Evolutionary conservation across 2,329 filamentous ascomycete genomes (phyloP), one percentile per base, ranked within the genome.

Genomic region (Penicillium glabrum): DNA sequence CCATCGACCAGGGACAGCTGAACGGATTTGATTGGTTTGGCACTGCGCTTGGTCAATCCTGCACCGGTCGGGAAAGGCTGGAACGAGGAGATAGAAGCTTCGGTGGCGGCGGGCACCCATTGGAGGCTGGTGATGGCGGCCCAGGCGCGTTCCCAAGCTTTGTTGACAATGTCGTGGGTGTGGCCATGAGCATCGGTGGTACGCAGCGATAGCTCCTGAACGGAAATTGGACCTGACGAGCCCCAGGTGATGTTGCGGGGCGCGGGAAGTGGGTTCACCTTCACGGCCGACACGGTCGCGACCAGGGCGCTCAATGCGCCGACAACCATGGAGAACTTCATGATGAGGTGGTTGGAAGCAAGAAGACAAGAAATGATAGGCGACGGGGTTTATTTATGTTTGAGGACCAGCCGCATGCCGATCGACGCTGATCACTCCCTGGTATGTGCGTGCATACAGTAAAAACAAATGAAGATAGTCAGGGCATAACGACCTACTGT

Each of bases 171-270:
- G 6, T 71, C 53, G 31, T 75, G 41, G 2, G 48, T 44, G 29
- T 65, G 57, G 8, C 48, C 16, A 13, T 62, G 63, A 26, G 64
- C 69, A 46, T 73, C 56, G 8, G 73, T 62, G 16, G 72, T 72
- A 24, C 72, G 75, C 47, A 82, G 69, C 3, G 66, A 61, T 21
- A 83, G 67, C 33, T 69, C 57, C 14, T 68, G 64, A 19, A 84
- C 69, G 27, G 71, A 62, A 59, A 78, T 78, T 33, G 81, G 76
- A n/a, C 81, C 82, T 3, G 79, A 78, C 14, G 72, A 72, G 16
- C 80, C 81, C 82, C 82, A 84, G 52, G 75, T 77, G 63, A 84
- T 83, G 56, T 75, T 76, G 53, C 76, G 75, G 7, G 82, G 82
- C 46, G 81, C 82, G 47, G 82, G 82, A 43, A 84, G 76, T 54